Percentiles rank a stretch among this genome's conserved stretches.
phyloP scores from a whole-genome alignment of 805 yeast species.

The Wickerhamomyces canadensis region DNA sequence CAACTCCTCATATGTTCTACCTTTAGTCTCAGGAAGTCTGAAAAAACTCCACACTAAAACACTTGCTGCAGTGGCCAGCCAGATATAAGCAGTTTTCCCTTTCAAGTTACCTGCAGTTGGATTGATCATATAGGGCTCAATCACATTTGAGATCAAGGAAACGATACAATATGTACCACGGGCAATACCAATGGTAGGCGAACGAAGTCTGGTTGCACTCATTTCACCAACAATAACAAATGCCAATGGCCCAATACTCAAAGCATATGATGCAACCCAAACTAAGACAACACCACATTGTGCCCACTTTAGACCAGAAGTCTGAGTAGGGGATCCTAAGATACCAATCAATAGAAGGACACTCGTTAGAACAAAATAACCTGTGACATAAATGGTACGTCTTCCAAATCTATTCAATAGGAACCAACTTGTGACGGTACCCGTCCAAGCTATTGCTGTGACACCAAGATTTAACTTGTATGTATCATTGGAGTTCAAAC shows the following conservation, averaged over 20 bases:
- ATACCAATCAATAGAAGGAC: constrained; percentile 13
- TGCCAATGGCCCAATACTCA: constrained; percentile 35
- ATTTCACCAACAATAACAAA: constrained; percentile 33
- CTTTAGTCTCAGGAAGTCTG: constrained; percentile 55
- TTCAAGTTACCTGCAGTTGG: constrained; percentile 40
- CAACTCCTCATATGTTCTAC: constrained; percentile 54
- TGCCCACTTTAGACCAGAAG: constrained; percentile 16
- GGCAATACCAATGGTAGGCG: constrained; percentile 33
- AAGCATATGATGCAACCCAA: constrained; percentile 26
- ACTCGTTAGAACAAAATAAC: constrained; percentile 20
- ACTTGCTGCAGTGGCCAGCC: constrained; percentile 17
- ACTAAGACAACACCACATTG: constrained; percentile 15
- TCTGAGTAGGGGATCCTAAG: constrained; percentile 12
- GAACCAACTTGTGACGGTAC: constrained; percentile 29
- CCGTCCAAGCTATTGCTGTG: constrained; percentile 27
- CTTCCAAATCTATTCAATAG: constrained; percentile 27
- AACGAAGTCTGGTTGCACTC: constrained; percentile 34
- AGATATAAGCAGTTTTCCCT: constrained; percentile 46
- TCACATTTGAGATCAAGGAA: constrained; percentile 30
- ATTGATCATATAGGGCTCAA: constrained; percentile 46
- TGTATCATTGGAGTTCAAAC: constrained; percentile 28
- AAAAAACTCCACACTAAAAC: constrained; percentile 38
- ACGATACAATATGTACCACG: constrained; percentile 26
- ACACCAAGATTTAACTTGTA: constrained; percentile 32
- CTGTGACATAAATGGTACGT: constrained; percentile 25